Percentiles rank a stretch among this genome's conserved stretches.
Evolutionary conservation across 352 stramenopile genomes (phyloP).

Genomic region (Aphanomyces euteiches): DNA sequence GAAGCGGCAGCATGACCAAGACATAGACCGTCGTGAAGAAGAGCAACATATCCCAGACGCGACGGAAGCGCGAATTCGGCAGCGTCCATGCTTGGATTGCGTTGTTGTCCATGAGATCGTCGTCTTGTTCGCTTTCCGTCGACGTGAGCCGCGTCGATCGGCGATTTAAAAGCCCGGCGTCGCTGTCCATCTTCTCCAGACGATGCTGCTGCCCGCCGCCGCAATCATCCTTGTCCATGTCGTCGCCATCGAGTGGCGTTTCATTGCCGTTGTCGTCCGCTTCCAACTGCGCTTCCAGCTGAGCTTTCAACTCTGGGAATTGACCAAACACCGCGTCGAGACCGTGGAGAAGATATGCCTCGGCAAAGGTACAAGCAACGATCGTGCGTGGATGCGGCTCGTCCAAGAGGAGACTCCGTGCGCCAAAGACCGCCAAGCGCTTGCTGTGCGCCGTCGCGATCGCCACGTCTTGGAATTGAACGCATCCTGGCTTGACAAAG

Average conservation of each 20-base stretch:
- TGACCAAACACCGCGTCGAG: background rate
- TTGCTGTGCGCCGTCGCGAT: conserved; percentile 23
- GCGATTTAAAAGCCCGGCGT: background rate
- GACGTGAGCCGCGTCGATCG: background rate
- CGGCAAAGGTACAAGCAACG: conserved; percentile 15
- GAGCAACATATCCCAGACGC: conserved; percentile 19
- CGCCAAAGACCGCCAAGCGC: conserved; percentile 14
- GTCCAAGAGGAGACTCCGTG: conserved; percentile 20
- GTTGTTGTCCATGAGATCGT: background rate
- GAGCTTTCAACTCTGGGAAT: background rate
- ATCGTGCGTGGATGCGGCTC: conserved; percentile 26
- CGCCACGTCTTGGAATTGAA: conserved; percentile 18
- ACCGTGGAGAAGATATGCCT: conserved; percentile 16
- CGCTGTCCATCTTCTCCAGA: background rate
- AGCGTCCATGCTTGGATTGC: background rate
- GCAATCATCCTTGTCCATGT: background rate
- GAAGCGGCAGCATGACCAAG: conserved; percentile 21
- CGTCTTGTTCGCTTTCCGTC: background rate
- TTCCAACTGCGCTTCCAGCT: background rate
- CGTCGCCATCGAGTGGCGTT: background rate
- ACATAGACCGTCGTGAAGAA: conserved; percentile 26
- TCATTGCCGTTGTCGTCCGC: background rate
- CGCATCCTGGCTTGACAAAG: conserved; percentile 28
- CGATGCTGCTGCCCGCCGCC: too few species aligned
- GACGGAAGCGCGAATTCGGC: conserved; percentile 28